phyloP scores from a whole-genome alignment of 768 basidiomycete genomes.

The Russula sp. region DNA sequence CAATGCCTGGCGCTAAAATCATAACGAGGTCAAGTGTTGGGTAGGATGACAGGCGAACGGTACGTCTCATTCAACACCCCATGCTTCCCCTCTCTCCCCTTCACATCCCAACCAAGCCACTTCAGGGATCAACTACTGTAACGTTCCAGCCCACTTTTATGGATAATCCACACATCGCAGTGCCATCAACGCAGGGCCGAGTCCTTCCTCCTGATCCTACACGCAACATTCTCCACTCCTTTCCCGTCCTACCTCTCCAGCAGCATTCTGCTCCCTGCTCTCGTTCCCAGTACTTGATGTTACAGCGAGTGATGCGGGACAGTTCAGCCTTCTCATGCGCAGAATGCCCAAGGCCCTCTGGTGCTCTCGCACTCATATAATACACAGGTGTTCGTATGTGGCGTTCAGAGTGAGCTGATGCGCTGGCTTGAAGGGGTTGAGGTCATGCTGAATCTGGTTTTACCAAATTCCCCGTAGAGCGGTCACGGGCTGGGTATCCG shows the following conservation, averaged over 20 bases:
- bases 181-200: constrained; percentile 51
- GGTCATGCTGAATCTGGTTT: constrained; percentile 44
- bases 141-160: constrained; percentile 58
- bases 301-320: constrained; percentile 62
- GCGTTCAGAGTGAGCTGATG: constrained; percentile 56
- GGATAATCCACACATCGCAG: constrained; percentile 64
- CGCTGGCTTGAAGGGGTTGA: constrained; percentile 57
- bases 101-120: background rate
- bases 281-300: constrained; percentile 30
- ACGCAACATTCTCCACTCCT: constrained; percentile 67
- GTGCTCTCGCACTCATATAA: constrained; percentile 49
- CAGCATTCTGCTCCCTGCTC: too few species aligned
- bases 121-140: background rate
- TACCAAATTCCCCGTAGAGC: constrained; percentile 35
- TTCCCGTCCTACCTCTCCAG: constrained; percentile 62
- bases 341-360: constrained; percentile 66
- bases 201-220: constrained; percentile 36
- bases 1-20: constrained; percentile 42
- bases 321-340: constrained; percentile 68
- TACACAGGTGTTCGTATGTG: constrained; percentile 53
- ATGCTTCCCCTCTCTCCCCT: too few species aligned
- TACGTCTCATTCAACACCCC: constrained; percentile 27
- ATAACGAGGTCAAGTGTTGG: constrained; percentile 75
- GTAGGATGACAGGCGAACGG: constrained; percentile 71
- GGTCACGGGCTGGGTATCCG: constrained; percentile 50